Conservation (phyloP, 208 protist species). For the Leishmania tropica region DNA sequence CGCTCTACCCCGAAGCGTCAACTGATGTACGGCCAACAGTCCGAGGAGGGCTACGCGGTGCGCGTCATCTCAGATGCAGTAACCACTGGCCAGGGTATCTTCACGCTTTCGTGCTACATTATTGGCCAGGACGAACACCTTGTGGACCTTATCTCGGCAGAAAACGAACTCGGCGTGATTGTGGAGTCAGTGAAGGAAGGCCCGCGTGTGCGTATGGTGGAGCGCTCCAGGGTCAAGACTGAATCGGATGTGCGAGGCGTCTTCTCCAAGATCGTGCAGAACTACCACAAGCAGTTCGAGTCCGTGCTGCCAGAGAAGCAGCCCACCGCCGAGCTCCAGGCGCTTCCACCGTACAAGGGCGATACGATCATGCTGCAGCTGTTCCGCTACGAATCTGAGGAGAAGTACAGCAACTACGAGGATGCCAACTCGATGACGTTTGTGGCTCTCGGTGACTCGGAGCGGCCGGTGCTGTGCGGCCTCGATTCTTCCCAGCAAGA, state of each 20-base stretch:
- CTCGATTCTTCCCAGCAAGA: conserved; percentile 69
- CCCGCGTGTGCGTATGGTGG: conserved; percentile 82
- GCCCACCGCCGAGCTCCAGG: conserved; percentile 79
- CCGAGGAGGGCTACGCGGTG: conserved; percentile 68
- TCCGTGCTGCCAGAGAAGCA: conserved; percentile 79
- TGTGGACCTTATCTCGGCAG: conserved; percentile 75
- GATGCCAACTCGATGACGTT: conserved; percentile 90
- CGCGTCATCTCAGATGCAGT: conserved; percentile 76
- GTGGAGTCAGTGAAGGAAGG: conserved; percentile 91
- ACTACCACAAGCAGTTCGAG: conserved; percentile 81
- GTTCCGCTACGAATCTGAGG: conserved; percentile 79
- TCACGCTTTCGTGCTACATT: conserved; percentile 74
- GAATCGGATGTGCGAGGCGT: conserved; percentile 55
- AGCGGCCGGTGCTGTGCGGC: conserved; percentile 88
- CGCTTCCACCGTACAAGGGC: conserved; percentile 83
- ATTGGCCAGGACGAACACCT: conserved; percentile 77
- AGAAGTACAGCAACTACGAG: conserved; percentile 59
- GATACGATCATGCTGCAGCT: conserved; percentile 88
- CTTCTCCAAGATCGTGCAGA: conserved; percentile 68
- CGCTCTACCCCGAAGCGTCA: conserved; percentile 85
- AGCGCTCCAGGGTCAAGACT: conserved; percentile 57
- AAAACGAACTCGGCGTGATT: conserved; percentile 84
- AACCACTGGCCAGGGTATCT: conserved; percentile 52
- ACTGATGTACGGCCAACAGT: conserved; percentile 71
- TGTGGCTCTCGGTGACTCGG: conserved; percentile 78